Evolutionary conservation across 768 basidiomycete species (phyloP), one percentile per base, ranked within the genome.

Genomic region (Phlebiopsis flavidoalba): DNA sequence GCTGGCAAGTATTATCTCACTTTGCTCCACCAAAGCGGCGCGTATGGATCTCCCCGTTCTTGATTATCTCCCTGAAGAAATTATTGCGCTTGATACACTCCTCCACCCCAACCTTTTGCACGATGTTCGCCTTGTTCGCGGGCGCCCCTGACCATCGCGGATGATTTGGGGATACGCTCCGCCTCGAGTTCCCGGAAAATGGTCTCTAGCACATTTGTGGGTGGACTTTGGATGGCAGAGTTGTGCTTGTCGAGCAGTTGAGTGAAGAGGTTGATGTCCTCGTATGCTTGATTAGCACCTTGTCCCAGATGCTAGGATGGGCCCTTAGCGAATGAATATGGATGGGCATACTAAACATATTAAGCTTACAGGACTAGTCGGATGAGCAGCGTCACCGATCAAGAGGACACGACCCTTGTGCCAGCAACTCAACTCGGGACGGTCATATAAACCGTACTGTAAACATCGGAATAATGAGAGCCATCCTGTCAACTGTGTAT

Each of bases 311-410:
- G 77, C 77, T 79, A 59, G 21, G 15, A 10, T 35, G 19, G 53
- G 1, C 31, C n/a, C 2, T 24, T 22, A 22, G 50, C 15, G 21
- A 51, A 24, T 31, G 22, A 15, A 5, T 2, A 24, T 31, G 3
- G 7, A 1, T 15, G 26, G n/a, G n/a, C 7, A 15, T 10, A 31
- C 21, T 24, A 15, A 21, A 24, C 5, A 10, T 2, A 49, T 26
- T 19, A 4, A 2, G 31, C 50, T 15, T 61, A 79, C 77, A 1
- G 79, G 77, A 61, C 75, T 77, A 3, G 79, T 79, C 3, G 77
- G 78, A 63, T 80, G 78, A 5, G 79, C 79, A 10, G 77, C 78
- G 64, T 79, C 79, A 10, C 79, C 79, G 8, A 79, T 67, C 35
- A 80, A 71, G 7, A 77, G 70, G 10, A 79, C 73, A 11, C 79